Base-by-base conservation (phyloP, 2,329 filamentous ascomycete genomes). In the Xylaria sp. region DNA sequence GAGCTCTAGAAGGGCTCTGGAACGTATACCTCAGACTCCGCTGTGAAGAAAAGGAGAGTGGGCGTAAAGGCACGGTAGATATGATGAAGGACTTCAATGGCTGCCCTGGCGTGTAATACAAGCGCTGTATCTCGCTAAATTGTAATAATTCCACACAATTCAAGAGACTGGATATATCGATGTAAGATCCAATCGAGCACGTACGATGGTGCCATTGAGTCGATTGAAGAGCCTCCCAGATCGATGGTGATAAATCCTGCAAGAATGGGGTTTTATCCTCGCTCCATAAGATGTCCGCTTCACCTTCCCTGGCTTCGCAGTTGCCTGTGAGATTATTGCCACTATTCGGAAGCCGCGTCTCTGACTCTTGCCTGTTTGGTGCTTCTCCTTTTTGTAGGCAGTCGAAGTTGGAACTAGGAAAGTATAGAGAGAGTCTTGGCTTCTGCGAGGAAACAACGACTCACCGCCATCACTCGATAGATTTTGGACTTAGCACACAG, bases 1-100 rank as follows among this genome's bases (percentile, higher is more conserved):
- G 79, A 82, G 65, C 66, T 65, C 44, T 76, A 35, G 62, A 65
- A 23, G 23, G 23, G 23, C 23, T 35, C 6, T 35, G 18, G 11
- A 30, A 34, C 57, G 54, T 6, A 58, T 57, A 46, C 52, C 47
- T 30, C 48, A 46, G 11, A 42, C 23, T 16, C 16, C 16, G 23
- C 23, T 30, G 23, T 4, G 30, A 18, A 19, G 30, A 37, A 55
- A 16, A 16, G 16, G 23, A n/a, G 9, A 13, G 49, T 35, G 19
- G 7, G 37, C 16, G 11, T 19, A 10, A 23, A 46, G 42, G 30
- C 30, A 50, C 54, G 11, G 11, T 59, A 55, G 59, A 49, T 56
- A 10, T 34, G 60, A 54, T 59, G 54, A 50, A n/a, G 9, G 39
- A 42, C 16, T 19, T 34, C 8, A 19, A 5, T 11, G 13, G 35